These are phyloP conservation scores for Yamadazyma aaseri DNA, from an alignment of 1,139 yeast species.

Conservation along the genomic window DNA sequence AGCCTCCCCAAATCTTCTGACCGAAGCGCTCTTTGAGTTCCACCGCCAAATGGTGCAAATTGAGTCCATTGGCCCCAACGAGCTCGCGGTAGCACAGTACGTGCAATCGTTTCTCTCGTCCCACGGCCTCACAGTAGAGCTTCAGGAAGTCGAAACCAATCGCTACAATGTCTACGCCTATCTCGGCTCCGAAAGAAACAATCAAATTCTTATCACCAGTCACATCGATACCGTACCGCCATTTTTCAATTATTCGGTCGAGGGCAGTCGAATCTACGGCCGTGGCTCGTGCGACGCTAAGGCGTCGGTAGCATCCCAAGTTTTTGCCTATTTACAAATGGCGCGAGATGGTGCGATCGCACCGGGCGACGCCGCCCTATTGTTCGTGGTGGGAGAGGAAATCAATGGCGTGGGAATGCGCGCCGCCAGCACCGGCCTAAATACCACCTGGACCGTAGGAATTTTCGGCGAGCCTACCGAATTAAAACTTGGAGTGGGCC, in stretches of 20 bases:
- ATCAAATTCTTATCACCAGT: conserved; percentile 55
- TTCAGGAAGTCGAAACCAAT: conserved; percentile 30
- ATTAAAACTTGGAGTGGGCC: conserved; percentile 66
- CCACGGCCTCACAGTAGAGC: conserved; percentile 53
- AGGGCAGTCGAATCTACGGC: conserved; percentile 56
- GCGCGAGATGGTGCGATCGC: conserved; percentile 32
- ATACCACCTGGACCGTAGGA: conserved; percentile 56
- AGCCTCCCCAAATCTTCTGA: too few relatives aligned
- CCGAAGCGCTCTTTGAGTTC: conserved; percentile 21
- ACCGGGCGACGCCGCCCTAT: conserved; percentile 56
- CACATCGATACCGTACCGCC: conserved; percentile 79
- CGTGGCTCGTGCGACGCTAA: conserved; percentile 72
- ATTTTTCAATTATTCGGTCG: conserved; percentile 48
- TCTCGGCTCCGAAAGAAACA: conserved; percentile 51
- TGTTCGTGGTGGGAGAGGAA: conserved; percentile 73
- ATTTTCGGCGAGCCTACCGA: conserved; percentile 80
- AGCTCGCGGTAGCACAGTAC: conserved; percentile 29
- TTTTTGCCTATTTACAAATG: conserved; percentile 50
- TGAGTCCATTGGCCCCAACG: conserved; percentile 36
- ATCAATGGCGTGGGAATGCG: conserved; percentile 61
- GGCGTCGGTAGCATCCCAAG: conserved; percentile 64
- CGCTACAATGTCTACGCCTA: conserved; percentile 62
- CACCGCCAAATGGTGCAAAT: conserved; percentile 36
- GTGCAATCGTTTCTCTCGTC: conserved; percentile 34
- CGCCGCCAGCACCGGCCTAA: conserved; percentile 35